A percentile compares a stretch with the other conserved stretches of the same genome.
Evolutionary conservation across 768 basidiomycete species (phyloP).

Genomic region (Dentipellis sp.): DNA sequence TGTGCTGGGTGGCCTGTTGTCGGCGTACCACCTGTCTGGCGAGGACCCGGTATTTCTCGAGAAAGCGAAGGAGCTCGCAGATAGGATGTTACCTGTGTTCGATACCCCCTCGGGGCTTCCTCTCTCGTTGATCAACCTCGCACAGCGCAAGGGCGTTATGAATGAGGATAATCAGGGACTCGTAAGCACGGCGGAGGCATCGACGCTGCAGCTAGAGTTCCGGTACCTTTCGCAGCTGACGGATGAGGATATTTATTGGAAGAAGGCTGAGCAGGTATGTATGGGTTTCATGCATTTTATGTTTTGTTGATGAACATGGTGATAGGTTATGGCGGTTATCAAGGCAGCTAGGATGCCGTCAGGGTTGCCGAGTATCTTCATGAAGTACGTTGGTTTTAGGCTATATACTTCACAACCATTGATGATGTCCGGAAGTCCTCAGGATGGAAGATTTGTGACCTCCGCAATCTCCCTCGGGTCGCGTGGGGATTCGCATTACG

Average conservation of each 20-base stretch:
- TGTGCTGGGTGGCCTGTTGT: constrained; percentile 81
- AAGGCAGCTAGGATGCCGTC: constrained; percentile 51
- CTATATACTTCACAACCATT: neutral
- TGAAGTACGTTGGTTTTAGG: constrained; percentile 42
- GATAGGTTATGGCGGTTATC: constrained; percentile 62
- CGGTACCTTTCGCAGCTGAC: constrained; percentile 78
- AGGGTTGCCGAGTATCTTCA: constrained; percentile 77
- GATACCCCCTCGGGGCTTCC: constrained; percentile 78
- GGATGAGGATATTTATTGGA: constrained; percentile 73
- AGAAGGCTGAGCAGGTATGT: constrained; percentile 60
- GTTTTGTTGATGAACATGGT: neutral
- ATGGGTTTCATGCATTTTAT: too few species aligned
- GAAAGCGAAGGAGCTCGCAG: constrained; percentile 74
- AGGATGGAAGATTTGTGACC: constrained; percentile 43
- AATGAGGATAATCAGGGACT: constrained; percentile 51
- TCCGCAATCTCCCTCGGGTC: constrained; percentile 85
- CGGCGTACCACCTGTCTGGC: constrained; percentile 72
- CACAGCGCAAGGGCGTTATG: constrained; percentile 44
- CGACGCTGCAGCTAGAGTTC: constrained; percentile 88
- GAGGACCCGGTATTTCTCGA: constrained; percentile 59
- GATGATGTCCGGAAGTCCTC: constrained; percentile 26
- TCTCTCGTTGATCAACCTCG: constrained; percentile 71
- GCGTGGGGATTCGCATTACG: constrained; percentile 90
- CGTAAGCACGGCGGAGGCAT: constrained; percentile 76
- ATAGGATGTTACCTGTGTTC: constrained; percentile 79